Conservation (phyloP, 169 alveolate genomes). For the Plasmodium ovale region DNA sequence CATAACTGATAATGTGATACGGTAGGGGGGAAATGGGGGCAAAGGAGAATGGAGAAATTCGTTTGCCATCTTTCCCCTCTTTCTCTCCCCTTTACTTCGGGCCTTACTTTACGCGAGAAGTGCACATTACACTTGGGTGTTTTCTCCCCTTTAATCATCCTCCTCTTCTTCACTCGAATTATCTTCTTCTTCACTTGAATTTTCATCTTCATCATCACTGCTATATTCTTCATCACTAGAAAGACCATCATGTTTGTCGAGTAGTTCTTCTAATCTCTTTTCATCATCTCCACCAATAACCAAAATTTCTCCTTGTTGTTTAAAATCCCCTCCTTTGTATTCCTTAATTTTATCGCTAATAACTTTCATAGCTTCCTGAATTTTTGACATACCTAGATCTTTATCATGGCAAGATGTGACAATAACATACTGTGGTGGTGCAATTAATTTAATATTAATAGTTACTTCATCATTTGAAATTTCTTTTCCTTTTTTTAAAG, state of each 20-base stretch:
- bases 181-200: constrained; percentile 89
- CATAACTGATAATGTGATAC: no score
- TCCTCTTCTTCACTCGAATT: constrained; percentile 87
- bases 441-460: constrained; percentile 90
- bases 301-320: constrained; percentile 89
- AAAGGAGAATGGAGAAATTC: no score
- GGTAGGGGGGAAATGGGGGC: no score
- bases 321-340: constrained; percentile 92
- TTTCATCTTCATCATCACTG: constrained; percentile 92
- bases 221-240: constrained; percentile 85
- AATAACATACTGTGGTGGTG: constrained; percentile 94
- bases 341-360: constrained; percentile 88
- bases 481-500: constrained; percentile 86
- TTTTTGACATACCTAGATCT: constrained; percentile 88
- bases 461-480: constrained; percentile 74
- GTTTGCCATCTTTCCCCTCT: no score
- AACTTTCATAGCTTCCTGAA: constrained; percentile 88
- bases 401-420: constrained; percentile 93
- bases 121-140: no score
- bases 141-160: constrained; percentile 74
- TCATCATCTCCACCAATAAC: constrained; percentile 94
- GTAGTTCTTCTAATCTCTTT: constrained; percentile 86
- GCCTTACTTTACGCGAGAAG: no score
- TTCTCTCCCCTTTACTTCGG: no score
- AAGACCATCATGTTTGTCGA: constrained; percentile 82